These are phyloP conservation scores for Lavandula angustifolia DNA, from an alignment of 257 asterid genomes.

Conservation along the genomic window DNA sequence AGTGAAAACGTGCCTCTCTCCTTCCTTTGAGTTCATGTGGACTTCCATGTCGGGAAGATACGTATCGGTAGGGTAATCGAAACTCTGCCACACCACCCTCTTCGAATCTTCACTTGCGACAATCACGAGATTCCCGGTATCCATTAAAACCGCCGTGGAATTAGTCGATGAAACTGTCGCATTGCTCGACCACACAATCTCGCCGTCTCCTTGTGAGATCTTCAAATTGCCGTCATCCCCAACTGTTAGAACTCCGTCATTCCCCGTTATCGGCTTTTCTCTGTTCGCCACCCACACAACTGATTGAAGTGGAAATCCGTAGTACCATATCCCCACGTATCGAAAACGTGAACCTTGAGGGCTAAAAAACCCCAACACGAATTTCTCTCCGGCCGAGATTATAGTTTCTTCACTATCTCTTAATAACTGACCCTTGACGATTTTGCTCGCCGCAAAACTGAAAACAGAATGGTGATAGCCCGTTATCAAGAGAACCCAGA, in stretches of 20 bases:
- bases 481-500: constrained; percentile 25
- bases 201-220: constrained; percentile 38
- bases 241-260: constrained; percentile 43
- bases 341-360: constrained; percentile 46
- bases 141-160: constrained; percentile 44
- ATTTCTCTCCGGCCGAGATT: constrained; percentile 42
- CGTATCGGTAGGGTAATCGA: constrained; percentile 58
- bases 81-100: constrained; percentile 53
- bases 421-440: constrained; percentile 35
- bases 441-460: constrained; percentile 34
- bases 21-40: constrained; percentile 22
- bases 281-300: constrained; percentile 82
- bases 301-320: constrained; percentile 31
- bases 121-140: constrained; percentile 53
- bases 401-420: constrained; percentile 60
- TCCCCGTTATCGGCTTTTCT: constrained; percentile 52
- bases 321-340: constrained; percentile 73
- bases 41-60: constrained; percentile 62
- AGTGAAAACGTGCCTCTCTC: constrained; percentile 45
- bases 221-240: constrained; percentile 44
- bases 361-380: constrained; percentile 71
- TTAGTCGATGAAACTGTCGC: constrained; percentile 32
- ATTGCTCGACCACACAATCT: constrained; percentile 48
- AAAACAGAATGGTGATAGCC: constrained; percentile 27
- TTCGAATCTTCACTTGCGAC: neutral